These are phyloP conservation scores for Talaromyces albobiverticillius DNA, from an alignment of 2,329 filamentous ascomycete genomes.

Conservation along the genomic window DNA sequence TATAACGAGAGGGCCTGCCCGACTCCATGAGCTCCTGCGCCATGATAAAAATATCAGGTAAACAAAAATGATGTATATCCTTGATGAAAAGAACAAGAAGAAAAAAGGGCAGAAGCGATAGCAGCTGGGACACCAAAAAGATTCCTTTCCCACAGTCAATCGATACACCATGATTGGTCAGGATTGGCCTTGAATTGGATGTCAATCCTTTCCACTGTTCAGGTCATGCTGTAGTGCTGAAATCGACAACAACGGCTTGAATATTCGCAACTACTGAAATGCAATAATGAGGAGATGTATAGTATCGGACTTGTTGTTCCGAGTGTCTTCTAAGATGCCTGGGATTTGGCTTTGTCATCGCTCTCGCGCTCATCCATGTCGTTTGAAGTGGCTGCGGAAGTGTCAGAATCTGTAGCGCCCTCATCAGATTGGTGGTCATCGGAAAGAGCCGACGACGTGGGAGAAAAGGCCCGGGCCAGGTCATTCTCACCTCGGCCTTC, in stretches of 20 bases:
- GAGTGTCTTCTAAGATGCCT: neutral
- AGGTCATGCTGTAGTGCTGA: neutral
- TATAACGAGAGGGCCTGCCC: constrained; percentile 16
- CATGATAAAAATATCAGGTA: constrained; percentile 12
- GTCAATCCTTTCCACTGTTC: neutral
- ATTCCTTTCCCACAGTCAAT: neutral
- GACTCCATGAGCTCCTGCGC: constrained; percentile 16
- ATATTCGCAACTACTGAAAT: neutral
- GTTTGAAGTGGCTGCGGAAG: constrained; percentile 21
- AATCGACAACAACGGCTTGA: neutral
- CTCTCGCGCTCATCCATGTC: constrained; percentile 14
- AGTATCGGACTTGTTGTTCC: neutral
- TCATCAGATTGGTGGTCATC: constrained; percentile 22
- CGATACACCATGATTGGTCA: neutral
- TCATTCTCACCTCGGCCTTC: constrained; percentile 19
- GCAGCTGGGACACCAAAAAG: neutral
- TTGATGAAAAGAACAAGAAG: constrained; percentile 2
- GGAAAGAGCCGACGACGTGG: constrained; percentile 17
- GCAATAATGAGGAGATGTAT: neutral
- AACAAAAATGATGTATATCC: constrained; percentile 8
- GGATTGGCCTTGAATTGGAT: neutral
- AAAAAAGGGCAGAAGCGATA: neutral
- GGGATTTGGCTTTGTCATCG: constrained; percentile 6
- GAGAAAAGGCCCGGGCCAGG: constrained; percentile 17
- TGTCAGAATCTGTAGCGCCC: constrained; percentile 21